Percentiles rank a stretch among this genome's conserved stretches.
phyloP scores from a whole-genome alignment of 1,284 basidiomycete genomes.

The Gomphus bonarii region DNA sequence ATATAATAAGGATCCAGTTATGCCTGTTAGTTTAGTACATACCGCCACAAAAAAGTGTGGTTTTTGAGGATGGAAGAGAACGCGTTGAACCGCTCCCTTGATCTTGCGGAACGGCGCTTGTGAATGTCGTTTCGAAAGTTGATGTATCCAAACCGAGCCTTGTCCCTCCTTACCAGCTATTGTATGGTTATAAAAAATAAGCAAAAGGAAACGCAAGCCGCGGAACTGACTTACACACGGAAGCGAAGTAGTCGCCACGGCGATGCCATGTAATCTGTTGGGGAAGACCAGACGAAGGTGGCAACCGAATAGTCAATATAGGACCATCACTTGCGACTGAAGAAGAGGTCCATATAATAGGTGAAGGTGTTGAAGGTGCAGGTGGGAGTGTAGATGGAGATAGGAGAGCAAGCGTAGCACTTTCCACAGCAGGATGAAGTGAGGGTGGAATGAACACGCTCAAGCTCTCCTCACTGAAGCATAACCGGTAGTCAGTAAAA shows the following conservation, averaged over 20 bases:
- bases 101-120: slow-evolving; percentile 97
- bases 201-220: slow-evolving; percentile 1
- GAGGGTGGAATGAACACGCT: slow-evolving; percentile 80
- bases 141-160: slow-evolving; percentile 87
- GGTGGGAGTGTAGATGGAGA: slow-evolving; percentile 55
- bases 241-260: slow-evolving; percentile 92
- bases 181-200: slow-evolving; percentile 10
- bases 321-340: slow-evolving; percentile 38
- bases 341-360: slow-evolving; percentile 55
- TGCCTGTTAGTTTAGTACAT: slow-evolving; percentile 10
- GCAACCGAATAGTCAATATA: slow-evolving; percentile 50
- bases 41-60: slow-evolving; percentile 97
- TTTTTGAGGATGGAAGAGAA: slow-evolving; percentile 90
- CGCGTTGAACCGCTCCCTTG: slow-evolving; percentile 83
- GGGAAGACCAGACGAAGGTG: slow-evolving; percentile 62
- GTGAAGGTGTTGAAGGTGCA: slow-evolving; percentile 45
- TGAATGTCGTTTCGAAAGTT: slow-evolving; percentile 85
- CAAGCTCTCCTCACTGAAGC: slow-evolving; percentile 62
- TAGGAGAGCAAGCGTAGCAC: slow-evolving; percentile 56
- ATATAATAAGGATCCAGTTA: neutral
- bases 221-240: slow-evolving; percentile 56
- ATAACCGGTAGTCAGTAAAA: no score
- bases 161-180: slow-evolving; percentile 54
- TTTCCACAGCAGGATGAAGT: slow-evolving; percentile 45
- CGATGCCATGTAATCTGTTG: slow-evolving; percentile 90